Base-by-base conservation (phyloP, 2,329 filamentous ascomycete genomes). In the Pezicula carpinea region DNA sequence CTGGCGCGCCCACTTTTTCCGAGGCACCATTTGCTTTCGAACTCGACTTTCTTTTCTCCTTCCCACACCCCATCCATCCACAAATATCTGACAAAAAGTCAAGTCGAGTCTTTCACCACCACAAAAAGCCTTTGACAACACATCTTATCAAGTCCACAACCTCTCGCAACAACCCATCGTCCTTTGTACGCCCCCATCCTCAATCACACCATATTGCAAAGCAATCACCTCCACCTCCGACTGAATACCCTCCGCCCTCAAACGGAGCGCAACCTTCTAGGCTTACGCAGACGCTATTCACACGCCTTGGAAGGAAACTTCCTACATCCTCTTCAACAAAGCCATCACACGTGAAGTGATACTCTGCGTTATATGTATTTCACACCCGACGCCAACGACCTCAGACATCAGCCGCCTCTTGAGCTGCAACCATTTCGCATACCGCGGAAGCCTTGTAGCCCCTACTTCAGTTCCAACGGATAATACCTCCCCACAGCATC, bases 341-440 rank as follows among this genome's bases (percentile, higher is more conserved):
- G 51, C 53, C 54, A 56, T 60, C 58, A 58, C 58, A 56, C 41
- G 58, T 59, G 50, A 52, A 60, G 53, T 49, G 57, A 63, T 58
- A 64, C 56, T 64, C 58, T 64, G 63, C 57, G 60, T 63, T 65
- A 60, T 64, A 65, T 65, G 63, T 65, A 65, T 65, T 61, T 64
- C 61, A 64, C 56, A 62, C 61, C 61, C 83, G 69, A 78, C 67
- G 81, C 81, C 82, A 82, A 87, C 87, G 83, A 89, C 84, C 90
- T 89, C 83, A 88, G 85, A 88, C 85, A 92, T 85, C 83, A 85
- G 76, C 84, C 85, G 81, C 89, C 89, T 79, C 83, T 89, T 79
- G 89, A 89, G 87, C 89, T 95, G 87, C 89, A 91, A 82, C 79
- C 85, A 81, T 95, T 95, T 88, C 89, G 89, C 82, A 90, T 88